Percentiles rank a stretch among this genome's conserved stretches.
phyloP scores from a whole-genome alignment of 139 green algal genomes.

The Tetraselmis striata region DNA sequence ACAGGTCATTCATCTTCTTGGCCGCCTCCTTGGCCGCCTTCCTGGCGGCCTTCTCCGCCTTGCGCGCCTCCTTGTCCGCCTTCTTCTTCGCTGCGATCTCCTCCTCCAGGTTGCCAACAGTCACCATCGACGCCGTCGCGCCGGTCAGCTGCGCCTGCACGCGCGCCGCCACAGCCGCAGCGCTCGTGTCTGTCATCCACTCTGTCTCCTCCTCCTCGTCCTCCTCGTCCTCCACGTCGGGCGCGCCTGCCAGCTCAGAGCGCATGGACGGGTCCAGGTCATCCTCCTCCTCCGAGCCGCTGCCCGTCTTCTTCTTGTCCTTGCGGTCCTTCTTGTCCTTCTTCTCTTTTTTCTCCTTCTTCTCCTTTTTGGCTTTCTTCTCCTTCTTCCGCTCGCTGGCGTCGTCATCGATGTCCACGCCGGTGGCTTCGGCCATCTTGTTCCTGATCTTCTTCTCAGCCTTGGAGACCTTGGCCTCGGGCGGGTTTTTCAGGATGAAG shows the following conservation, averaged over 20 bases:
- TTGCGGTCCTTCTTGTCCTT: slow-evolving; percentile 29
- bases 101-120: slow-evolving; percentile 7
- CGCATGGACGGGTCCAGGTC: slow-evolving; percentile 1
- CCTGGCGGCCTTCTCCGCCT: not conserved
- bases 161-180: slow-evolving; percentile 56
- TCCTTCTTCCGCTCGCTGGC: slow-evolving; percentile 48
- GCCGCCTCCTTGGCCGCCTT: not conserved
- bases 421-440: slow-evolving; percentile 39
- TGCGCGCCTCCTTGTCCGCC: not conserved
- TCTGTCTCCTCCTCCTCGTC: slow-evolving; percentile 58
- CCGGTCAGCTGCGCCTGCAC: slow-evolving; percentile 84
- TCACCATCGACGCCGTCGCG: slow-evolving; percentile 80
- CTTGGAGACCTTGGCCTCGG: slow-evolving; percentile 83
- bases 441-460: slow-evolving; percentile 81
- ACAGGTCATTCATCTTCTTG: not conserved
- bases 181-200: slow-evolving; percentile 90
- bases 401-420: slow-evolving; percentile 37
- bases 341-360: slow-evolving; percentile 48
- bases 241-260: not conserved
- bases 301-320: slow-evolving; percentile 31
- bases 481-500: slow-evolving; percentile 98
- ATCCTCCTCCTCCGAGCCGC: slow-evolving; percentile 27
- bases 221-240: slow-evolving; percentile 18
- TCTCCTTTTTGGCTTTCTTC: slow-evolving; percentile 54
- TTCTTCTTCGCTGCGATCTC: not conserved